phyloP scores from a whole-genome alignment of 257 asterid genomes.

The Nemophila menziesii region DNA sequence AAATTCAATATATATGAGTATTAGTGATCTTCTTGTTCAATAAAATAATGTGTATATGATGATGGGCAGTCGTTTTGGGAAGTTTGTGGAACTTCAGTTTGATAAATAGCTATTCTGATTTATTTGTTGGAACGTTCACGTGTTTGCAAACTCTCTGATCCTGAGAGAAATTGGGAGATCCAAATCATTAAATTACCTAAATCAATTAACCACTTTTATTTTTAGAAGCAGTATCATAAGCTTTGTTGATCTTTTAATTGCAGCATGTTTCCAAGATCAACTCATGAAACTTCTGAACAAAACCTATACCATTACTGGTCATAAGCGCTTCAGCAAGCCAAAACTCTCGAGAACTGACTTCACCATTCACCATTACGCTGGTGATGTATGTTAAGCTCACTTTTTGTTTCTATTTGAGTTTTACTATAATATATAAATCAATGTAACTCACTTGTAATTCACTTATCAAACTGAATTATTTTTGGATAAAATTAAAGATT shows the following conservation, averaged over 20 bases:
- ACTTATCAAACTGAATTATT: slow-evolving; percentile 75
- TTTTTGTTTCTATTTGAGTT: not conserved
- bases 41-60: not conserved
- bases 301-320: slow-evolving; percentile 79
- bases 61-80: slow-evolving; percentile 90
- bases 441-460: too few relatives aligned
- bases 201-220: slow-evolving; percentile 24
- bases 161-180: slow-evolving; percentile 84
- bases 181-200: slow-evolving; percentile 61
- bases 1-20: slow-evolving; percentile 4
- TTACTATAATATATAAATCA: too few relatives aligned
- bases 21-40: not conserved
- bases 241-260: slow-evolving; percentile 8
- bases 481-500: slow-evolving; percentile 85
- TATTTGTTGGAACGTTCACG: slow-evolving; percentile 92
- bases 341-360: slow-evolving; percentile 77
- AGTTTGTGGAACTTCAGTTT: slow-evolving; percentile 90
- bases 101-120: slow-evolving; percentile 73
- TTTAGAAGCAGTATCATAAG: not conserved
- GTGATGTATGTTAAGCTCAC: slow-evolving; percentile 59
- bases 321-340: slow-evolving; percentile 83
- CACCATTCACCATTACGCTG: slow-evolving; percentile 83
- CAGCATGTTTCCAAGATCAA: slow-evolving; percentile 96
- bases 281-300: slow-evolving; percentile 72
- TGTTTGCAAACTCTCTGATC: slow-evolving; percentile 83